Base-by-base conservation (phyloP, 495 filamentous ascomycete species). In the Chlorociboria aeruginascens region DNA sequence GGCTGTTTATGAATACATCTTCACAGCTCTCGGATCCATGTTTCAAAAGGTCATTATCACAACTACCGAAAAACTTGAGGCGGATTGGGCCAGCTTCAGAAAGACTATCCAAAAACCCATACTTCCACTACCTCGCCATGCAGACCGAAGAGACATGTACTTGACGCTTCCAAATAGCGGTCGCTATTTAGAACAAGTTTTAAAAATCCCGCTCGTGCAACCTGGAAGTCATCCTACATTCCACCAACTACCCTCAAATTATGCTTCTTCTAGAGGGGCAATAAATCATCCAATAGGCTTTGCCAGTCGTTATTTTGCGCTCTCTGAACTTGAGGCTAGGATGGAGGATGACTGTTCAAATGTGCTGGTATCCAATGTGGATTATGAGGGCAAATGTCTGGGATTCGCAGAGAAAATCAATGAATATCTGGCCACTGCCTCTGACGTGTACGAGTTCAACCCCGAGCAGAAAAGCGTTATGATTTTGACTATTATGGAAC, bases 131-230 rank as follows among this genome's bases (percentile, higher is more conserved):
- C 69, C 70, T n/a, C 40, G 6, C 10, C 54, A 50, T 20, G 69
- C 70, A 1, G 40, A 63, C 7, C n/a, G 43, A 1, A 12, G 32
- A 0, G 58, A 64, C 28, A 45, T 68, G 1, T 14, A 32, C 0
- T 56, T 81, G 3, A 60, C 60, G 0, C 66, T 81, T 25, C 58
- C 53, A 3, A 69, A 71, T 37, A 78, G 74, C 44, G 53, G 62
- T 1, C 2, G 45, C 0, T 66, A 71, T 37, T 53, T 79, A 3
- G 20, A 56, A 25, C 33, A 62, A 0, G 34, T 65, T 32, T 46
- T 66, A 8, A 29, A 1, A 11, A n/a, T 16, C n/a, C 13, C 48
- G 3, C 37, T 45, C 8, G 11, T 8, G 17, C 8, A n/a, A 41
- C 9, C n/a, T 10, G 11, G 7, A 13, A 25, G 10, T 28, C 17